Base-by-base conservation (phyloP, 2,329 filamentous ascomycete genomes). In the Tolypocladium ovalisporum region DNA sequence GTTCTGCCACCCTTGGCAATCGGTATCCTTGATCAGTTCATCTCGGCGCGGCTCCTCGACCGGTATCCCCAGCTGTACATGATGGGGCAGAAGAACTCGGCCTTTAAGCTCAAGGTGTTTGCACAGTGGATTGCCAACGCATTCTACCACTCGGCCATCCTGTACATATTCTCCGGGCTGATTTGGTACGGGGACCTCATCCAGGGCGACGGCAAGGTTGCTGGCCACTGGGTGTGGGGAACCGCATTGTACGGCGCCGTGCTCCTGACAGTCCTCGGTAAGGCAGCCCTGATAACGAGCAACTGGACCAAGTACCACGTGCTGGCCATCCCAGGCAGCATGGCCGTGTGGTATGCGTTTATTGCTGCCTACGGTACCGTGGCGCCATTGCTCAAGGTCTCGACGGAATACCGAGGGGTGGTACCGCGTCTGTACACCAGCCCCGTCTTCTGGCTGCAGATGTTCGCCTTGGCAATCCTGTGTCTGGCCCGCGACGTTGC, bases 291-390 rank as follows among this genome's bases (percentile, higher is more conserved):
- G 59, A 89, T 97, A 63, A 96, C 93, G 27, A 97, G 90, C 72
- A 93, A 96, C 73, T 99, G 94, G 94, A 99, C 94, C 53, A 99
- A 99, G 74, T 99, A 96, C 72, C 92, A 95, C 60, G 84, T 99
- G 62, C 83, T 97, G 62, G 91, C 94, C 37, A 99, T 99, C 62
- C 94, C 94, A 0, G 94, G 94, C 40, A 95, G 89, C 61, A 88
- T 99, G 81, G 73, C 87, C 22, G 84, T 99, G 64, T 99, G 94
- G 94, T 84, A 95, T 70, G 84, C 85, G 39, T 96, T 97, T 71
- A 81, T 97, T 62, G 90, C 91, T 4, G 84, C 88, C 1, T 99
- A 97, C 74, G 91, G 85, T 42, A 90, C 81, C 29, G 87, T 94
- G 1, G 93, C 90, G 29, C 94, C 94, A 0, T 91, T 86, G 75